These are phyloP conservation scores for Komagataella mondaviorum DNA, from an alignment of 805 yeast genomes.

Conservation along the genomic window DNA sequence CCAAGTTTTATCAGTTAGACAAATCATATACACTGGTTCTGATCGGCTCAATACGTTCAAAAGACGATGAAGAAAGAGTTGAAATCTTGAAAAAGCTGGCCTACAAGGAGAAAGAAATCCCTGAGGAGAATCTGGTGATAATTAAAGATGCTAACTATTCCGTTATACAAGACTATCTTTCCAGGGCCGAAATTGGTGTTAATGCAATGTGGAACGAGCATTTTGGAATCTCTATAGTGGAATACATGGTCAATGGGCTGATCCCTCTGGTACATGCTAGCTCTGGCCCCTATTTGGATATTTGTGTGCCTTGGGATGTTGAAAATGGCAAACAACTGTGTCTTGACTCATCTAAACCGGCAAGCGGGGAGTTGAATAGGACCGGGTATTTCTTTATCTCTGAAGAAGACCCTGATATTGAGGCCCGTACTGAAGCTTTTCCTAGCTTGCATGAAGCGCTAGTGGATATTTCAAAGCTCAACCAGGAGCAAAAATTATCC, in stretches of 20 bases:
- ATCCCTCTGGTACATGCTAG: slow-evolving; percentile 88
- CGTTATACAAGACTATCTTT: slow-evolving; percentile 39
- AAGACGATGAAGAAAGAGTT: slow-evolving; percentile 50
- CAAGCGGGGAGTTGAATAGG: slow-evolving; percentile 22
- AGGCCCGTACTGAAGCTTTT: slow-evolving; percentile 13
- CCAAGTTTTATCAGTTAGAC: slow-evolving; percentile 23
- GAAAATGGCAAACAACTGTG: slow-evolving; percentile 11
- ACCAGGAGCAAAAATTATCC: slow-evolving; percentile 3
- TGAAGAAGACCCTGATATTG: slow-evolving; percentile 49
- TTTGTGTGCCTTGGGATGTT: slow-evolving; percentile 46
- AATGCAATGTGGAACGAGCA: slow-evolving; percentile 99
- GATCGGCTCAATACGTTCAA: slow-evolving; percentile 74
- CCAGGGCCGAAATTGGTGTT: slow-evolving; percentile 56
- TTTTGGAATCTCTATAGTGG: slow-evolving; percentile 96
- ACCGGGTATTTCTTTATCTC: slow-evolving; percentile 67
- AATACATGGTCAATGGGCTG: slow-evolving; percentile 73
- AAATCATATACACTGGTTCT: slow-evolving; percentile 48
- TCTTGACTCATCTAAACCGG: background rate
- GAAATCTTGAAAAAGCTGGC: slow-evolving; percentile 30
- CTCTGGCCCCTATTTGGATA: slow-evolving; percentile 89
- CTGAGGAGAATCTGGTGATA: slow-evolving; percentile 25
- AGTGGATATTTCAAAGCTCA: slow-evolving; percentile 10
- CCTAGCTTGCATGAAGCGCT: slow-evolving; percentile 37
- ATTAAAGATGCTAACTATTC: slow-evolving; percentile 64
- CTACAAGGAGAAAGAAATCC: slow-evolving; percentile 21